Evolutionary conservation across 2,329 filamentous ascomycete genomes (phyloP), one percentile per base, ranked within the genome.

Genomic region (Beauveria pseudobassiana): DNA sequence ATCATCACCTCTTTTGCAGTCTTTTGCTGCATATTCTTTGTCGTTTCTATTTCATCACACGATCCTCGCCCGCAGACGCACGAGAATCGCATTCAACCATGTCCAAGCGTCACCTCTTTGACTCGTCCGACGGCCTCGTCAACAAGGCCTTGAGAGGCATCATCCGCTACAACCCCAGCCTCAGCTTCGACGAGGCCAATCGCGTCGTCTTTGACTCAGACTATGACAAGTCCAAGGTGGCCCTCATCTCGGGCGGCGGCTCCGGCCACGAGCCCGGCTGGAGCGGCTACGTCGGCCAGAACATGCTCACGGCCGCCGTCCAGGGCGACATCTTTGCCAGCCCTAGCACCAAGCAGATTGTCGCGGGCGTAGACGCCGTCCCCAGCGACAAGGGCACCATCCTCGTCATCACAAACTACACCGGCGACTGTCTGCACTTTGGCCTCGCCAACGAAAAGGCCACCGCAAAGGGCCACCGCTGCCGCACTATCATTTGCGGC

Each of bases 321-420:
- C 79, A 78, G 4, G 85, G 85, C 49, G 83, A 86, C 67, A 82
- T 88, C 65, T 88, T 88, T 65, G 85, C 85, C 18, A 84, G 80
- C 7, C 85, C 85, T 0, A 85, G 81, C 62, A 84, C 85, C 12
- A 83, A 82, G 63, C 85, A 88, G 71, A 84, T 88, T 61, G 70
- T 86, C 9, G 80, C 84, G 1, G 84, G 79, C 6, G 79, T 87
- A 46, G 79, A 82, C 57, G 76, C 77, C 51, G 81, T 79, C 12
- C 82, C 79, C n/a, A 84, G 77, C 30, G 75, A 78, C 40, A 75
- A 74, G 67, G 85, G 85, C 43, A 81, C 80, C 2, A 80, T 87
- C 53, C 74, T 87, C 1, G 80, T 87, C 55, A 80, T 87, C 63
- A 86, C 83, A 51, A 88, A 88, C 71, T 87, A 87, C 70, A 87